Percentiles rank a stretch among this genome's conserved stretches.
Evolutionary conservation across 23 red algal species (phyloP).

Genomic region (Pyropia yezoensis): DNA sequence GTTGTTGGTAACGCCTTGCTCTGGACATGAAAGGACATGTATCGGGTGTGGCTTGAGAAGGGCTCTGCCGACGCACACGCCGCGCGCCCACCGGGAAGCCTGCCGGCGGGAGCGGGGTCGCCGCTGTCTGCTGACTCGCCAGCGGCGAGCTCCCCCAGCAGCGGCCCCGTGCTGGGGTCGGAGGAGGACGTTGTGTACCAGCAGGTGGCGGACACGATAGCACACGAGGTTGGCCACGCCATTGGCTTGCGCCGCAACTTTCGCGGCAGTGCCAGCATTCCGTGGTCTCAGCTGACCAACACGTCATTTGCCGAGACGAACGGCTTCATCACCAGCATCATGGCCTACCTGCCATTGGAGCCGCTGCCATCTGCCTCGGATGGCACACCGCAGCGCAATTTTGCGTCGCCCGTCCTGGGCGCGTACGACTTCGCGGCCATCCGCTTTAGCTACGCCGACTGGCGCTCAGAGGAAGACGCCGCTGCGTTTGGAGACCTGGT

Average conservation of each 20-base stretch:
- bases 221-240: slow-evolving; percentile 10
- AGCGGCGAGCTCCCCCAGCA: too few relatives aligned
- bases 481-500: too few relatives aligned
- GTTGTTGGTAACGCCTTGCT: slow-evolving; percentile 3
- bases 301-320: neutral
- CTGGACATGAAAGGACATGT: neutral
- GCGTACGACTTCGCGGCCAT: slow-evolving; percentile 10
- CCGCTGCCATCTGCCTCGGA: neutral
- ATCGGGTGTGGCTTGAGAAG: neutral
- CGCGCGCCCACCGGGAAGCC: too few relatives aligned
- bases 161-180: too few relatives aligned
- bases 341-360: slow-evolving; percentile 1
- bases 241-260: slow-evolving; percentile 13
- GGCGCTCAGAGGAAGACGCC: too few relatives aligned
- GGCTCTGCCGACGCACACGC: too few relatives aligned
- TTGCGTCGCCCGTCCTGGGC: neutral
- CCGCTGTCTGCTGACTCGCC: too few relatives aligned
- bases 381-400: neutral
- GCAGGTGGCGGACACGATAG: neutral
- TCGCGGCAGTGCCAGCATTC: neutral
- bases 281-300: slow-evolving; percentile 1
- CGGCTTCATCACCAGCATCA: slow-evolving; percentile 1
- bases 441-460: slow-evolving; percentile 2
- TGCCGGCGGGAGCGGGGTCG: too few relatives aligned
- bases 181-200: neutral